Base-by-base conservation (phyloP, 805 yeast genomes). In the Kluyveromyces lactis region DNA sequence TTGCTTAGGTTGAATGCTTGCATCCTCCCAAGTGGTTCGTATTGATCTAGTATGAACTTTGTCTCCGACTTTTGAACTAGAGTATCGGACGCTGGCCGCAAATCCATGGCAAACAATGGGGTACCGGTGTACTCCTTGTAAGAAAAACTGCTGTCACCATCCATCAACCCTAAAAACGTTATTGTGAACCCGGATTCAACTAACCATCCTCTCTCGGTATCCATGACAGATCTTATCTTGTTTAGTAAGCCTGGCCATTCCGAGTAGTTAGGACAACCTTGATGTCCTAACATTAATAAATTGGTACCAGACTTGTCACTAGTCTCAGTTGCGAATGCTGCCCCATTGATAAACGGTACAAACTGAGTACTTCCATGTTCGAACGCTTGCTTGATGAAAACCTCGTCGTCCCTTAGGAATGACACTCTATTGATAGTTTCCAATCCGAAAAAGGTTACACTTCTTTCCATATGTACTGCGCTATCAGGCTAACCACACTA, bases 51-150 rank as follows among this genome's bases (percentile, higher is more conserved):
- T 11, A 47, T 31, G 26, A 47, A 31, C 21, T 23, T 36, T 33
- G 45, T 27, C 13, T 47, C 44, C 3, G 19, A 27, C 9, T 33
- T 31, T 16, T 42, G 36, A 15, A 44, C 24, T 36, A 39, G 7
- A 0, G 48, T 45, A 5, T 16, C 23, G 10, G 31, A 23, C 21
- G 41, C 31, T 10, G 44, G 43, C 19, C 42, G 37, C 49, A 78
- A 60, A 49, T 81, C 86, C 24, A 82, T 68, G 0, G 79, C 85
- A 58, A 67, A 80, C 49, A 69, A 71, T 3, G 89, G 86, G 6
- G 69, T 64, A 3, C 89, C 89, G 24, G 65, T 63, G 53, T 77
- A 75, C 5, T 33, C 69, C 38, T 69, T 69, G 50, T 67, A 65
- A 41, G 62, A 66, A 44, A 71, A 63, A 31, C 63, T 65, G 36